Percentiles rank a stretch among this genome's conserved stretches.
Evolutionary conservation across 805 yeast species (phyloP).

Genomic region (Kuraishia hungarica): DNA sequence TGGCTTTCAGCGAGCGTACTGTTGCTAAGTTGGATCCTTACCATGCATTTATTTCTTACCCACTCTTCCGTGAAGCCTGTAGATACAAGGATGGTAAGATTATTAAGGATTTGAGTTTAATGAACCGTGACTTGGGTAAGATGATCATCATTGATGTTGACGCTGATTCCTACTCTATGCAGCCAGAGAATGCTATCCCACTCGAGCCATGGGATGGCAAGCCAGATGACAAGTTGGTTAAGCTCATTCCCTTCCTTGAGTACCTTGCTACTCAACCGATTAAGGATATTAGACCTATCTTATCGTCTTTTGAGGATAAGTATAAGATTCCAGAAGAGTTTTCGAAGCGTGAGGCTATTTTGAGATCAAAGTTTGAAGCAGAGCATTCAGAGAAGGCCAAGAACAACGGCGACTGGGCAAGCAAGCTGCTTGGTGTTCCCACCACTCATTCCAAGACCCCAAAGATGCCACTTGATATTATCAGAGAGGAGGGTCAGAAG

Average conservation of each 20-base stretch:
- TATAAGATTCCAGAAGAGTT: constrained; percentile 70
- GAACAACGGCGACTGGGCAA: constrained; percentile 43
- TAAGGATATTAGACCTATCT: constrained; percentile 83
- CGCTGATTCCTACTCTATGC: constrained; percentile 62
- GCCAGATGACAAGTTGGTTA: constrained; percentile 71
- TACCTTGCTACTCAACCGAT: constrained; percentile 81
- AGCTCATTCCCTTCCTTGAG: constrained; percentile 87
- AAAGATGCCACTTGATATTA: constrained; percentile 77
- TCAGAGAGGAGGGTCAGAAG: constrained; percentile 88
- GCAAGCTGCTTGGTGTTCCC: constrained; percentile 59
- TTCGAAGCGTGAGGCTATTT: constrained; percentile 61
- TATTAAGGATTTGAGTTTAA: constrained; percentile 79
- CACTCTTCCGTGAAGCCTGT: constrained; percentile 86
- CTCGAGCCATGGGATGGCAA: constrained; percentile 81
- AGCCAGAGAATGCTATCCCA: constrained; percentile 92
- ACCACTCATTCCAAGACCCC: constrained; percentile 34
- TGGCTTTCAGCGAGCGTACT: constrained; percentile 77
- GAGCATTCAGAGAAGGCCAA: constrained; percentile 35
- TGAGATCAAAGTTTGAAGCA: constrained; percentile 63
- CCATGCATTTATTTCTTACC: constrained; percentile 80
- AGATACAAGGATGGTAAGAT: constrained; percentile 81
- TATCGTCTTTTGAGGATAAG: constrained; percentile 64
- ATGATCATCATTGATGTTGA: constrained; percentile 74
- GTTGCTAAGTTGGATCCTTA: constrained; percentile 89
- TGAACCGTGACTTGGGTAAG: constrained; percentile 86